Evolutionary conservation across 2,329 filamentous ascomycete genomes (phyloP).

Genomic region (Gnomoniopsis sp.): DNA sequence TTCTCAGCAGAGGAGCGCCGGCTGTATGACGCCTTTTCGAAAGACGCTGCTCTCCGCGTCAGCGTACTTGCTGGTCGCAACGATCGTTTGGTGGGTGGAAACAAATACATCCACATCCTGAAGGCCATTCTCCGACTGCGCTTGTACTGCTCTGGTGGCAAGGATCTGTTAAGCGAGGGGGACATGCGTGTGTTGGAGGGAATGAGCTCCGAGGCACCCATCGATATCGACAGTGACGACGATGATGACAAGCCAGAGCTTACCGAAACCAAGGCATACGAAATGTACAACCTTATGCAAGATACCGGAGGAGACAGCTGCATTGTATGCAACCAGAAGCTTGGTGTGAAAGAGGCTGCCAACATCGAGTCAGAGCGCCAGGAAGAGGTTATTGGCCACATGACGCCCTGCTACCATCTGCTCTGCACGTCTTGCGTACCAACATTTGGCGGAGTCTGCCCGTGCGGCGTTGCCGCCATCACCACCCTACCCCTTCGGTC

Average conservation of each 20-base stretch:
- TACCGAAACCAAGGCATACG: slow-evolving; percentile 71
- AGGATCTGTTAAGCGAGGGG: slow-evolving; percentile 79
- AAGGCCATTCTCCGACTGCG: slow-evolving; percentile 88
- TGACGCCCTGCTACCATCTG: slow-evolving; percentile 85
- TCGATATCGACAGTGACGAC: slow-evolving; percentile 81
- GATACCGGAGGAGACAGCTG: slow-evolving; percentile 78
- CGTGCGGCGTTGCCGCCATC: slow-evolving; percentile 23
- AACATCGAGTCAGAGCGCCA: slow-evolving; percentile 57
- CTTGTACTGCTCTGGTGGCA: slow-evolving; percentile 90
- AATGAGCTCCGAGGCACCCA: slow-evolving; percentile 77
- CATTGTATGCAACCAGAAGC: slow-evolving; percentile 62
- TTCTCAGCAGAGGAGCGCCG: slow-evolving; percentile 73
- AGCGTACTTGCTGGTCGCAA: slow-evolving; percentile 66
- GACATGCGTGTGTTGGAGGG: slow-evolving; percentile 79
- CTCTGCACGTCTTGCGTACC: slow-evolving; percentile 73
- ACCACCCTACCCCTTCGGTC: slow-evolving; percentile 60
- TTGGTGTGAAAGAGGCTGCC: slow-evolving; percentile 54
- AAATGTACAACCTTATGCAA: slow-evolving; percentile 79
- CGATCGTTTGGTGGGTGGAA: slow-evolving; percentile 70
- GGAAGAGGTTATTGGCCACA: slow-evolving; percentile 67
- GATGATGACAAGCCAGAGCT: slow-evolving; percentile 57
- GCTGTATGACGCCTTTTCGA: slow-evolving; percentile 82
- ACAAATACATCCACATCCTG: slow-evolving; percentile 89
- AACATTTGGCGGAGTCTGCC: slow-evolving; percentile 61
- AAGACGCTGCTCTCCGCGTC: slow-evolving; percentile 76